Conservation (phyloP, 495 filamentous ascomycete genomes). For the Neurospora sp. region DNA sequence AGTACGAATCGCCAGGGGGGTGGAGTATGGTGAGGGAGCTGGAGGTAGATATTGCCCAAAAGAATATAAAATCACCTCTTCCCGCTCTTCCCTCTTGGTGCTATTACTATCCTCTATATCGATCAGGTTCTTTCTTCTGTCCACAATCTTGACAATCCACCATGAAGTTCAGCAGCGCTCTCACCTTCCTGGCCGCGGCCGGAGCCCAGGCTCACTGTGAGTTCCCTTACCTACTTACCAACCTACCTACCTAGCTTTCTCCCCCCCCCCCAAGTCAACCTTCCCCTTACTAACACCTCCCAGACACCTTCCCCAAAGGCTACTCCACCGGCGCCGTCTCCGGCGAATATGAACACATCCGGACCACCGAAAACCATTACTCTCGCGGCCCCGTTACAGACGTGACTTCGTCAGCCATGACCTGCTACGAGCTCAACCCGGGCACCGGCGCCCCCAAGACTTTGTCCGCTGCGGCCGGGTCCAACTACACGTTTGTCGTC, state of each 20-base stretch:
- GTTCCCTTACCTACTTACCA: not conserved
- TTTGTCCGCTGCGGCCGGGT: conserved; percentile 31
- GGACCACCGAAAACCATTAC: conserved; percentile 34
- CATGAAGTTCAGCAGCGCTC: conserved; percentile 25
- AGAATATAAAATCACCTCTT: not conserved
- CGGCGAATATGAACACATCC: conserved; percentile 33
- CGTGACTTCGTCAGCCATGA: conserved; percentile 32
- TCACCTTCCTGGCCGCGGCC: conserved; percentile 23
- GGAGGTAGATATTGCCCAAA: too few relatives aligned
- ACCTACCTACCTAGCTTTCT: too few relatives aligned
- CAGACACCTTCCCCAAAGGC: conserved; percentile 19
- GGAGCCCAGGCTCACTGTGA: conserved; percentile 31
- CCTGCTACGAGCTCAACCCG: conserved; percentile 27
- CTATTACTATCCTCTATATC: not conserved
- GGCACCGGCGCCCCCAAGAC: conserved; percentile 19
- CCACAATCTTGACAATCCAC: not conserved
- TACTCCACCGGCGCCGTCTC: conserved; percentile 23
- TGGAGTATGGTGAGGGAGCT: not conserved
- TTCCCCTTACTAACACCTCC: not conserved
- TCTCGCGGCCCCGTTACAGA: conserved; percentile 27
- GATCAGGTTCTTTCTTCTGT: too few relatives aligned
- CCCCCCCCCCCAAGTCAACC: not conserved
- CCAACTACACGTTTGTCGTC: conserved; percentile 34
- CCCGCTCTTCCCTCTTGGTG: not conserved
- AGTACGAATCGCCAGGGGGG: not conserved